A percentile compares a stretch with the other conserved stretches of the same genome.
phyloP scores from a whole-genome alignment of 495 filamentous ascomycete species.

The Rhizodiscina lignyota region DNA sequence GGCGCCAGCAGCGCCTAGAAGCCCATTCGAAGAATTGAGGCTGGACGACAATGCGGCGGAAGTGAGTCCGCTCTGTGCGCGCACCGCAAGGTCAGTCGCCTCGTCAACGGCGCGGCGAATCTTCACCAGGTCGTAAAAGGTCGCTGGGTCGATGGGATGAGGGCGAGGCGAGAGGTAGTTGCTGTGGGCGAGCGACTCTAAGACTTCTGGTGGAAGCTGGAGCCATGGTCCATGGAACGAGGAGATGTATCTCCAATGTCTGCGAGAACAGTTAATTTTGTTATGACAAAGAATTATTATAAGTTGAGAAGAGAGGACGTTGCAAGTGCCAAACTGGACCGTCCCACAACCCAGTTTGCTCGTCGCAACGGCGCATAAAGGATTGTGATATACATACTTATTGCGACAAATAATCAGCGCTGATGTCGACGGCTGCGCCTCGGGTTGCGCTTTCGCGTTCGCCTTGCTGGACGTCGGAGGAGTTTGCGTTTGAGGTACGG shows the following conservation, averaged over 20 bases:
- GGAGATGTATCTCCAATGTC: slow-evolving; percentile 72
- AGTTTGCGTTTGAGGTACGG: too few species aligned
- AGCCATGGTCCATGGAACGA: slow-evolving; percentile 75
- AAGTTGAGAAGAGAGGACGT: too few species aligned
- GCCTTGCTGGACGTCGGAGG: too few species aligned
- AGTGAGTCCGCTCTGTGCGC: slow-evolving; percentile 53
- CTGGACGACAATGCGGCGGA: slow-evolving; percentile 33
- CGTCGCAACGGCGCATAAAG: too few species aligned
- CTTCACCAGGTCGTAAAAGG: slow-evolving; percentile 71
- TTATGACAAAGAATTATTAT: too few species aligned
- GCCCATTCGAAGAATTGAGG: slow-evolving; percentile 36
- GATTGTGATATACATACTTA: too few species aligned
- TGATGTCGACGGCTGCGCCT: too few species aligned
- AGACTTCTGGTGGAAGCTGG: slow-evolving; percentile 66
- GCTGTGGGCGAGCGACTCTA: slow-evolving; percentile 58
- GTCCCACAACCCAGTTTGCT: too few species aligned
- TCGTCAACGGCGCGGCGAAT: slow-evolving; percentile 62
- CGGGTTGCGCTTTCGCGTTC: too few species aligned
- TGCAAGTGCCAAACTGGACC: too few species aligned
- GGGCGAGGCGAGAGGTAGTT: slow-evolving; percentile 63
- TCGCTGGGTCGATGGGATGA: slow-evolving; percentile 59
- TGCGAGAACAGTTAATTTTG: too few species aligned
- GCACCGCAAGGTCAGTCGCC: slow-evolving; percentile 57
- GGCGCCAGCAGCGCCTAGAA: slow-evolving; percentile 34
- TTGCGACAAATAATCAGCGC: too few species aligned